Evolutionary conservation across 2,329 filamentous ascomycete species (phyloP).

Genomic region (Leptographium wingfieldii): DNA sequence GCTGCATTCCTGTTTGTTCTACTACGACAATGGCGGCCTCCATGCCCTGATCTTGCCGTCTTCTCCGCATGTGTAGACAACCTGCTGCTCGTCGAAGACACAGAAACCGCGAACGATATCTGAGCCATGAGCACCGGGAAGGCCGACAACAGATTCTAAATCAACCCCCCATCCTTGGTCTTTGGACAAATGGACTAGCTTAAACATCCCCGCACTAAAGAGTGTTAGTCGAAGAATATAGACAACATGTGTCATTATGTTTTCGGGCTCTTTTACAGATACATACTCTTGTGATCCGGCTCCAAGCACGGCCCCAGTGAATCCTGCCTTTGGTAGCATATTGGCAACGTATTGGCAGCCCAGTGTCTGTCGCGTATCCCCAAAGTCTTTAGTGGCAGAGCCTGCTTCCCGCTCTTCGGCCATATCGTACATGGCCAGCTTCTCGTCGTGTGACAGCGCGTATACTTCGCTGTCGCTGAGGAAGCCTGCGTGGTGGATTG

Average conservation of each 20-base stretch:
- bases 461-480: conserved; percentile 52
- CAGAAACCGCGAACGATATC: conserved; percentile 53
- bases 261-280: neutral
- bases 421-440: conserved; percentile 59
- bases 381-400: conserved; percentile 44
- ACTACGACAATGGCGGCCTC: conserved; percentile 23
- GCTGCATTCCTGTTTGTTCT: neutral
- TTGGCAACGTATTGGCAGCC: conserved; percentile 64
- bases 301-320: conserved; percentile 45
- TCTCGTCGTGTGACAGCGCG: conserved; percentile 67
- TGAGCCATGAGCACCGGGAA: conserved; percentile 49
- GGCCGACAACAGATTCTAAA: conserved; percentile 40
- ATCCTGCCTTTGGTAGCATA: conserved; percentile 46
- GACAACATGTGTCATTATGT: neutral
- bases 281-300: conserved; percentile 56
- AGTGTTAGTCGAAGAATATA: neutral
- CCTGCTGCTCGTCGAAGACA: conserved; percentile 47
- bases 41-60: conserved; percentile 46
- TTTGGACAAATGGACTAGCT: conserved; percentile 46
- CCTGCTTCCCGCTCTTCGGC: conserved; percentile 51
- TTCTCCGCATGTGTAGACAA: conserved; percentile 46
- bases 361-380: conserved; percentile 54
- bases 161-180: conserved; percentile 43
- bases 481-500: conserved; percentile 64
- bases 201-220: conserved; percentile 40